Base-by-base conservation (phyloP, 2,329 filamentous ascomycete species). In the Boeremia exigua region DNA sequence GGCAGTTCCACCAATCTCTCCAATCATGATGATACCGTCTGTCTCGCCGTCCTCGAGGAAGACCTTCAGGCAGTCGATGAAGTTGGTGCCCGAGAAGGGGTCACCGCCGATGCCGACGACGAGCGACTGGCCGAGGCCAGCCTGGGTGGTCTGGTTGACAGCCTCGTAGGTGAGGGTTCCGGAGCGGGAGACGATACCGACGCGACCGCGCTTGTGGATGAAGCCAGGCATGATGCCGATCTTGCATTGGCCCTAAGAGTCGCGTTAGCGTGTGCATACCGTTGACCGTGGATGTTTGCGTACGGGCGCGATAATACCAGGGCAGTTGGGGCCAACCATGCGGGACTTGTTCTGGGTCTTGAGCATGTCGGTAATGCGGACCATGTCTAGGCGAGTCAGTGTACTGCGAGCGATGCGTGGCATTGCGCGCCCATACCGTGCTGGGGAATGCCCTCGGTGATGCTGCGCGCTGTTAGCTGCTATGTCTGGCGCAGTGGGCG, bases 211-310 rank as follows among this genome's bases (percentile, higher is more conserved):
- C 87, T 98, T 98, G 88, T 99, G 95, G 83, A 99, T 98, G 86
- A 98, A 97, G 73, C 95, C 95, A 65, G 95, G 92, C 95, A 99
- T 98, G 83, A 99, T 99, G 77, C 95, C 95, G 75, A 99, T 98
- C 85, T 99, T 99, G 88, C 95, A 99, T 87, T 96, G 94, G 71
- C 94, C 95, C 81, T 87, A 19, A 3, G 49, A n/a, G 29, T 32
- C 29, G 11, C 17, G 38, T 71, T 58, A 73, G 65, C 17, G 12
- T 42, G 30, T 32, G 28, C 6, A 10, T 11, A 36, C 4, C 11
- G 36, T 10, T 7, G 15, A 14, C 14, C 40, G 10, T 17, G 34
- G 30, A 36, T 34, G 28, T 15, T 14, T 43, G 42, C 71, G 37
- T 82, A 86, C 84, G 61, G 85, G 85, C 76, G 85, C 94, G 79